Evolutionary conservation across 495 filamentous ascomycete genomes (phyloP).

Genomic region (Neurospora tetraspora): DNA sequence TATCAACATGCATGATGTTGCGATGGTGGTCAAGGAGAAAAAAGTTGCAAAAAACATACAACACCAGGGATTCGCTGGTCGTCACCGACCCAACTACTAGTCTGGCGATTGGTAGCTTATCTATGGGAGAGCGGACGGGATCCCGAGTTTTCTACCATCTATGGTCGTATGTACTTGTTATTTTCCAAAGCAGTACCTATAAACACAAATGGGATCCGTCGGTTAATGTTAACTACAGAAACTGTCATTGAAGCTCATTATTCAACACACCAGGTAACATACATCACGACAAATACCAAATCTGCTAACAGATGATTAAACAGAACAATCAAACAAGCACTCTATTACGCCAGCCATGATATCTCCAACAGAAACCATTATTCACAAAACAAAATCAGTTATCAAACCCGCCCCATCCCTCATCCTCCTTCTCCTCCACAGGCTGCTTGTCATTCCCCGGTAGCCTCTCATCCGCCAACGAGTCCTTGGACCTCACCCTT

Average conservation of each 20-base stretch:
- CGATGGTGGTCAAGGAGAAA: too few species aligned
- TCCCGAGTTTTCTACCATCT: slow-evolving; percentile 1
- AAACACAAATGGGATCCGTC: too few species aligned
- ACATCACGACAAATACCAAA: too few species aligned
- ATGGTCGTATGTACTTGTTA: neutral
- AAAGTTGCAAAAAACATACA: too few species aligned
- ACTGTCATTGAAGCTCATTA: too few species aligned
- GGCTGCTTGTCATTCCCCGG: slow-evolving; percentile 32
- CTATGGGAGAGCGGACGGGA: neutral
- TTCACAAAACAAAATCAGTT: slow-evolving; percentile 25
- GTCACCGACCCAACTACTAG: slow-evolving; percentile 38
- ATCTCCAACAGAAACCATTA: neutral
- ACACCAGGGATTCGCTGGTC: slow-evolving; percentile 14
- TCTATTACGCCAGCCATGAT: neutral
- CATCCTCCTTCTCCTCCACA: slow-evolving; percentile 30
- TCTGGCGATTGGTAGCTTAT: slow-evolving; percentile 10
- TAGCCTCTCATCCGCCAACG: slow-evolving; percentile 66
- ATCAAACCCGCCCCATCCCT: slow-evolving; percentile 66
- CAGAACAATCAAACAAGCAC: neutral
- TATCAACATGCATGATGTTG: too few species aligned
- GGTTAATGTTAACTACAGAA: too few species aligned
- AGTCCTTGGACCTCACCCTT: slow-evolving; percentile 57
- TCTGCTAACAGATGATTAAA: too few species aligned
- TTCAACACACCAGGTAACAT: too few species aligned
- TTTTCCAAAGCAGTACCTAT: neutral